Conservation (phyloP, 78 protist genomes). For the Pigoraptor vietnamica region DNA sequence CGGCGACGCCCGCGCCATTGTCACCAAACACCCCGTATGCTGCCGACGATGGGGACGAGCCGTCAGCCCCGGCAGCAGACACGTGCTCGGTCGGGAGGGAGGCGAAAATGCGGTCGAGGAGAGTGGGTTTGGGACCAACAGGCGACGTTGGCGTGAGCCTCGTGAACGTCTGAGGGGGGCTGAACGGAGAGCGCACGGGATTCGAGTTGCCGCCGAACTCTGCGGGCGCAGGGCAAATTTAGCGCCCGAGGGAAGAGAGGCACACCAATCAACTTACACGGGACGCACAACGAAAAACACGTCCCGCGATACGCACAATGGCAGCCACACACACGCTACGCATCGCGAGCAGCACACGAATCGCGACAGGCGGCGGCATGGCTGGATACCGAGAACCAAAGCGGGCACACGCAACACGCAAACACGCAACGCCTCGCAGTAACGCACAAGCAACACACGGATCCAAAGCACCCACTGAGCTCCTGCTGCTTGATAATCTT, state of each 20-base stretch:
- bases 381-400: too few species aligned
- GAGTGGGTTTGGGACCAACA: background rate
- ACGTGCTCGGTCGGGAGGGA: background rate
- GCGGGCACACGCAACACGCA: too few species aligned
- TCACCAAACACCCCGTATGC: background rate
- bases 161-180: background rate
- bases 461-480: background rate
- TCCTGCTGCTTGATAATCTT: slow-evolving; percentile 10
- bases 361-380: too few species aligned
- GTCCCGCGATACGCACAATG: too few species aligned
- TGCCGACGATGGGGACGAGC: background rate
- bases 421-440: too few species aligned
- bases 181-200: background rate
- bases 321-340: too few species aligned
- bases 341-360: too few species aligned
- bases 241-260: too few species aligned
- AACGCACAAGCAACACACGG: background rate
- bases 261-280: too few species aligned
- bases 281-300: too few species aligned
- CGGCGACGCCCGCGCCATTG: background rate
- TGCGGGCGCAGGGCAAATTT: too few species aligned
- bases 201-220: background rate
- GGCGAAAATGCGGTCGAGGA: background rate
- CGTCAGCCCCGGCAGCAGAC: background rate
- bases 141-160: background rate